Evolutionary conservation across 805 yeast genomes (phyloP), one percentile per base, ranked within the genome.

Genomic region (Starmera amethionina): DNA sequence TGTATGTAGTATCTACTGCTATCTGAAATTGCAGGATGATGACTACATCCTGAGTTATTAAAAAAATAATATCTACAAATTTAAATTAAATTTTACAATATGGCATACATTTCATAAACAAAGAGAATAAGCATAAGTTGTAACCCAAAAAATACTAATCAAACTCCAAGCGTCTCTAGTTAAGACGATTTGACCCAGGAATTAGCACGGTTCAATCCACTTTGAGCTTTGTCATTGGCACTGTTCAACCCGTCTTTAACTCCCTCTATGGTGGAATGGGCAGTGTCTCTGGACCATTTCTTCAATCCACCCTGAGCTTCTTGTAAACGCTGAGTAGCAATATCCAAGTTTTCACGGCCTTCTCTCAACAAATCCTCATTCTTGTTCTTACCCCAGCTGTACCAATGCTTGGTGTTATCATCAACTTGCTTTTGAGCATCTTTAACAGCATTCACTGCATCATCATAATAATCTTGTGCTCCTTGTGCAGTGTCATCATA

Each of bases 301-400:
- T 44, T 38, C 12, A 49, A 22, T 36, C 54, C 47, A 11, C 25
- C 22, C 40, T 53, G 46, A 1, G 59, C 55, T 1, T 46, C 37
- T 8, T 44, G 44, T 42, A 49, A 48, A 14, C 47, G 46, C 31
- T 44, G 37, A 33, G 43, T 39, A 8, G 59, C 59, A 25, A 49
- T 58, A 15, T 59, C 58, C 33, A 56, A 56, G 31, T 59, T 47
- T 31, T 46, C 47, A 47, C 58, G 55, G 27, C 66, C 62, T 22
- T 54, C 50, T 3, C 40, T 46, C 28, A 56, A 53, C 14, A 64
- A 50, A 32, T 65, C 66, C 37, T 59, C 54, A 36, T 61, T 54
- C 54, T 65, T 59, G 27, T 58, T 49, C 35, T 58, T 52, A 15
- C 70, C 66, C 63, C 67, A 65, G 8, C 52, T 42, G 45, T 59